Conservation (phyloP, 2,329 filamentous ascomycete genomes). For the Claviceps monticola region DNA sequence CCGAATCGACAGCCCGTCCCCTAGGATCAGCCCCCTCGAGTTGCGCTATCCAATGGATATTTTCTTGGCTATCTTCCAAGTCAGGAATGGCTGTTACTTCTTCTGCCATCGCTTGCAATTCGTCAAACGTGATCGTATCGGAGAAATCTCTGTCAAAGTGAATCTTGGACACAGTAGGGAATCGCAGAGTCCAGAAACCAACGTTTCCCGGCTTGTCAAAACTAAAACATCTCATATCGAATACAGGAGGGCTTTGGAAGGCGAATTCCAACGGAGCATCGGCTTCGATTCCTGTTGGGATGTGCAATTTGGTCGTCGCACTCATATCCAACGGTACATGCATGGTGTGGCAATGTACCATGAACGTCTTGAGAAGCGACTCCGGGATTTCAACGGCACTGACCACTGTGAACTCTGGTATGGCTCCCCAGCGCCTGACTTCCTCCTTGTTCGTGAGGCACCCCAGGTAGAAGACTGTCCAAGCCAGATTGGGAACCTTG, state of each 20-base stretch:
- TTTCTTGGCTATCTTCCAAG: conserved; percentile 45
- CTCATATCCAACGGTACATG: conserved; percentile 26
- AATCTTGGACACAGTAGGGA: conserved; percentile 62
- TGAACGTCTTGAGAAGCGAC: conserved; percentile 36
- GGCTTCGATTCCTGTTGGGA: conserved; percentile 29
- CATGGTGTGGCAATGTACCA: conserved; percentile 29
- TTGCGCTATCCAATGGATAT: conserved; percentile 44
- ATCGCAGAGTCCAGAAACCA: conserved; percentile 60
- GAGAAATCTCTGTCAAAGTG: conserved; percentile 60
- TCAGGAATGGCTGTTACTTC: conserved; percentile 35
- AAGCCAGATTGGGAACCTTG: conserved; percentile 41
- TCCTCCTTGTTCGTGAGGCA: conserved; percentile 57
- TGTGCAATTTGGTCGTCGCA: conserved; percentile 28
- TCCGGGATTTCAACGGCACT: conserved; percentile 45
- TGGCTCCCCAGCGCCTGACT: conserved; percentile 34
- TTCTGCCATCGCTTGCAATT: conserved; percentile 53
- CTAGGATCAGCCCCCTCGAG: conserved; percentile 42
- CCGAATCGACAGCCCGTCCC: conserved; percentile 26
- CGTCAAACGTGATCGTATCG: conserved; percentile 54
- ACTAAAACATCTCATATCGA: conserved; percentile 67
- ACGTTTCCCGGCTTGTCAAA: conserved; percentile 61
- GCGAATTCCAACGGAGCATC: conserved; percentile 32
- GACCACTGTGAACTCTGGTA: conserved; percentile 52
- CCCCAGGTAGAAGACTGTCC: conserved; percentile 71
- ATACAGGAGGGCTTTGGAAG: conserved; percentile 60